phyloP scores from a whole-genome alignment of 2,329 filamentous ascomycete species.

The Fusarium goolgardi region DNA sequence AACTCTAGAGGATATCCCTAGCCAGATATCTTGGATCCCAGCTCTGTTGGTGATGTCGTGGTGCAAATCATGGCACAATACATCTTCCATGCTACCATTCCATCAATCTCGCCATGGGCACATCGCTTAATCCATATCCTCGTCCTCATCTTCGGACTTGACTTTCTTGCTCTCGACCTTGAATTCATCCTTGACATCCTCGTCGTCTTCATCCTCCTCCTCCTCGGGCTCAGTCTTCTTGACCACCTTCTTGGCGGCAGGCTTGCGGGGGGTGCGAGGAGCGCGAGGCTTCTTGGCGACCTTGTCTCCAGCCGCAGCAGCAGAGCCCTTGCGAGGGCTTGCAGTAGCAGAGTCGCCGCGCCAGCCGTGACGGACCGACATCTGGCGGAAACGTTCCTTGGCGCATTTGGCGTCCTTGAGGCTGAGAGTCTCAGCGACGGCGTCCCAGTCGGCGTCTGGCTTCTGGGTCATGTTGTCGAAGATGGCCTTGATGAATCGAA shows the following conservation, averaged over 20 bases:
- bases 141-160: slow-evolving; percentile 15
- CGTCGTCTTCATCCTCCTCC: slow-evolving; percentile 38
- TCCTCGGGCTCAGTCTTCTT: slow-evolving; percentile 49
- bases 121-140: slow-evolving; percentile 7
- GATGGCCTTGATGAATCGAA: slow-evolving; percentile 56
- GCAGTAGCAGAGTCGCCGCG: slow-evolving; percentile 37
- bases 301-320: slow-evolving; percentile 41
- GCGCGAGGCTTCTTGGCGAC: slow-evolving; percentile 50
- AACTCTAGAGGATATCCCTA: background rate
- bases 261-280: slow-evolving; percentile 44
- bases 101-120: background rate
- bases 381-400: slow-evolving; percentile 56
- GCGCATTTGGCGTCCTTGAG: slow-evolving; percentile 58
- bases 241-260: slow-evolving; percentile 47
- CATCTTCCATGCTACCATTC: background rate
- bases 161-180: slow-evolving; percentile 5
- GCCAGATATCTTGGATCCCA: slow-evolving; percentile 11
- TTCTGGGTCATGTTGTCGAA: slow-evolving; percentile 57
- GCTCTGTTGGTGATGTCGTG: background rate
- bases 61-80: slow-evolving; percentile 6
- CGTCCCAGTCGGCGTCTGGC: slow-evolving; percentile 56
- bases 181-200: slow-evolving; percentile 16
- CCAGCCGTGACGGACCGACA: slow-evolving; percentile 57
- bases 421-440: slow-evolving; percentile 51
- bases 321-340: slow-evolving; percentile 48